These are phyloP conservation scores for Pseudohalonectria lignicola DNA, from an alignment of 2,329 filamentous ascomycete genomes.

Conservation along the genomic window DNA sequence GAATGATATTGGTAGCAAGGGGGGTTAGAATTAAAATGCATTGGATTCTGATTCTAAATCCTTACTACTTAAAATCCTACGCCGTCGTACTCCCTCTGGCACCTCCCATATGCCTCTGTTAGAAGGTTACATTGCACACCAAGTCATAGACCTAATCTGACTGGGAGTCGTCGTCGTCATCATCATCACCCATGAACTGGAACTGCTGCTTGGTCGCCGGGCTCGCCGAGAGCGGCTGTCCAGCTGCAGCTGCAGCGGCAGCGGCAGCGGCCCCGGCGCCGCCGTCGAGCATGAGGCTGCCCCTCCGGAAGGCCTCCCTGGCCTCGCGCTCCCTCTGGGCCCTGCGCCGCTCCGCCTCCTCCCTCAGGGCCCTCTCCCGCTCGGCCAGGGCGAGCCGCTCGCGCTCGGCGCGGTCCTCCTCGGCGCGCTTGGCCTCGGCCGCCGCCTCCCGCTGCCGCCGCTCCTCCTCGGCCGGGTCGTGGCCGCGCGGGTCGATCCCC, in stretches of 20 bases:
- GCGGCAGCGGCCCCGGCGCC: background rate
- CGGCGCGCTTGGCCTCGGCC: slow-evolving; percentile 33
- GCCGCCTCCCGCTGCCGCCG: slow-evolving; percentile 31
- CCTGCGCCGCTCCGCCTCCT: slow-evolving; percentile 32
- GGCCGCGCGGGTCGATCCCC: slow-evolving; percentile 49
- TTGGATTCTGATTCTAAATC: no score
- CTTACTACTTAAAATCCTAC: no score
- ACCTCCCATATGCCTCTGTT: no score
- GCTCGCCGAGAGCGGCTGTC: slow-evolving; percentile 8
- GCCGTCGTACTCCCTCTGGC: no score
- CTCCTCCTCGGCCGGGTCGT: slow-evolving; percentile 46
- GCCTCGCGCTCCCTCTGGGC: slow-evolving; percentile 32
- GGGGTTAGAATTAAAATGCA: no score
- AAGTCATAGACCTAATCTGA: background rate
- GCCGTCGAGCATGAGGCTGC: slow-evolving; percentile 7
- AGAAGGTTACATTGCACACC: no score
- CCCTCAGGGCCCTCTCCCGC: slow-evolving; percentile 35
- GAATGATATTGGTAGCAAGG: no score
- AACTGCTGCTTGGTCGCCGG: slow-evolving; percentile 34
- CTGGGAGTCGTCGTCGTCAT: slow-evolving; percentile 34
- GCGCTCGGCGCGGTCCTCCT: slow-evolving; percentile 34
- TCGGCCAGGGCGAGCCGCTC: slow-evolving; percentile 24
- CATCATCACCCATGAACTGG: slow-evolving; percentile 39
- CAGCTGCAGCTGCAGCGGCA: slow-evolving; percentile 11
- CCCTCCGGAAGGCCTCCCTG: slow-evolving; percentile 23